Evolutionary conservation across 441 rosid genomes (phyloP).

Genomic region (Eruca vesicaria): DNA sequence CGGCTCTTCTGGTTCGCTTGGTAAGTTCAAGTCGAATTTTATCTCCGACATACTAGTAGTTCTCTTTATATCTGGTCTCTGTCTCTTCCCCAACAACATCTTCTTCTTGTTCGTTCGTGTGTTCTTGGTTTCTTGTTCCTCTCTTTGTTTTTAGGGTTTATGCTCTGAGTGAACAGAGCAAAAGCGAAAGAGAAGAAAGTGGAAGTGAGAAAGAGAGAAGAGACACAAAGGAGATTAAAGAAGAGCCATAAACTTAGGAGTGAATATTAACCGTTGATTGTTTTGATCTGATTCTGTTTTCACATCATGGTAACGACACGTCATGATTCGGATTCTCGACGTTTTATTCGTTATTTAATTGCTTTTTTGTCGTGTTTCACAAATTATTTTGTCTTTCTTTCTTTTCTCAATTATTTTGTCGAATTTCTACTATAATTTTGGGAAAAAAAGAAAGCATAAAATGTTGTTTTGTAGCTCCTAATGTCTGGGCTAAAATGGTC

Average conservation of each 20-base stretch:
- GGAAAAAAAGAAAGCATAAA: neutral
- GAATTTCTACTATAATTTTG: neutral
- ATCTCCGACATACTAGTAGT: slow-evolving; percentile 73
- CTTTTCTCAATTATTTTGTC: neutral
- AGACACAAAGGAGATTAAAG: slow-evolving; percentile 26
- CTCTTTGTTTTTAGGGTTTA: neutral
- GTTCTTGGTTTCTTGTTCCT: neutral
- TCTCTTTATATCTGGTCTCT: slow-evolving; percentile 62
- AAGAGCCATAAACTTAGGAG: slow-evolving; percentile 54
- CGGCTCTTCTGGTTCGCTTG: slow-evolving; percentile 35
- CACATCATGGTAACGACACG: slow-evolving; percentile 4
- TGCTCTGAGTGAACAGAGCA: slow-evolving; percentile 27
- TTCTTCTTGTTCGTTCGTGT: neutral
- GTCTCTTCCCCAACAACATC: slow-evolving; percentile 81
- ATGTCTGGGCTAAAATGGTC: slow-evolving; percentile 9
- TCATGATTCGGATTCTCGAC: slow-evolving; percentile 22
- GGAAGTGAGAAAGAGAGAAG: neutral
- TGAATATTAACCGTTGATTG: slow-evolving; percentile 47
- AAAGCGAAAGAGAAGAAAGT: neutral
- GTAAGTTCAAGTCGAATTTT: slow-evolving; percentile 40
- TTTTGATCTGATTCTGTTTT: slow-evolving; percentile 16
- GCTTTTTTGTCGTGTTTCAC: neutral
- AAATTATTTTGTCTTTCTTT: neutral
- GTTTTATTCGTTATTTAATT: slow-evolving; percentile 11
- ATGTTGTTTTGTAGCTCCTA: slow-evolving; percentile 14